Evolutionary conservation across 1,139 yeast species (phyloP).

Genomic region (Hyphopichia fennica): DNA sequence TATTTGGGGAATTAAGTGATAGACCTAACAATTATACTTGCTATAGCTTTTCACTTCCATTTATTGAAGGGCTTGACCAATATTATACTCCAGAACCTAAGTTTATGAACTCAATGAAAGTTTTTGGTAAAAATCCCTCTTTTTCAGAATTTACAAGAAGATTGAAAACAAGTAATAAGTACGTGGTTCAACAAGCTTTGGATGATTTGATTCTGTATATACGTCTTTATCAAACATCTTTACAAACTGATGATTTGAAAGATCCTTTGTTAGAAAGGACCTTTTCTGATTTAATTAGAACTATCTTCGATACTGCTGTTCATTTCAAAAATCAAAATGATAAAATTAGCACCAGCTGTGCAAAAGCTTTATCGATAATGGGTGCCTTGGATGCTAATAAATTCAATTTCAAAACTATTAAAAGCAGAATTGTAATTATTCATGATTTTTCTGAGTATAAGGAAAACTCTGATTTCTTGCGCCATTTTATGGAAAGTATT

Average conservation of each 20-base stretch:
- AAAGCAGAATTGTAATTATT: constrained; percentile 48
- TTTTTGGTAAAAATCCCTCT: constrained; percentile 24
- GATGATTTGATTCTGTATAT: constrained; percentile 62
- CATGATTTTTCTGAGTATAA: constrained; percentile 60
- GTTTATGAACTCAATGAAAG: constrained; percentile 26
- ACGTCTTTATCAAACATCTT: constrained; percentile 44
- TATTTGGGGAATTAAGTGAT: constrained; percentile 35
- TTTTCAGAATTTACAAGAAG: constrained; percentile 56
- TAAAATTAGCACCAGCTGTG: constrained; percentile 57
- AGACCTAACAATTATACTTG: constrained; percentile 43
- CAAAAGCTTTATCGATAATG: constrained; percentile 69
- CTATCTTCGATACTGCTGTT: constrained; percentile 60
- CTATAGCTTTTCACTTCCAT: constrained; percentile 52
- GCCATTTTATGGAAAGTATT: constrained; percentile 63
- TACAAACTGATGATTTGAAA: constrained; percentile 40
- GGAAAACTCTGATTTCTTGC: constrained; percentile 66
- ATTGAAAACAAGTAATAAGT: constrained; percentile 65
- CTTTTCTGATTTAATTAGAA: constrained; percentile 49
- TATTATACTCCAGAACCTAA: constrained; percentile 23
- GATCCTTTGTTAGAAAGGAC: constrained; percentile 29
- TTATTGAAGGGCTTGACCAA: constrained; percentile 37
- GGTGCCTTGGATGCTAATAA: constrained; percentile 79
- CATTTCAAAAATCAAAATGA: constrained; percentile 52
- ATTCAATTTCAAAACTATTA: constrained; percentile 48
- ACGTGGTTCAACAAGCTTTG: constrained; percentile 77